Conservation (phyloP, 768 basidiomycete genomes). For the Termitomyces sp. region DNA sequence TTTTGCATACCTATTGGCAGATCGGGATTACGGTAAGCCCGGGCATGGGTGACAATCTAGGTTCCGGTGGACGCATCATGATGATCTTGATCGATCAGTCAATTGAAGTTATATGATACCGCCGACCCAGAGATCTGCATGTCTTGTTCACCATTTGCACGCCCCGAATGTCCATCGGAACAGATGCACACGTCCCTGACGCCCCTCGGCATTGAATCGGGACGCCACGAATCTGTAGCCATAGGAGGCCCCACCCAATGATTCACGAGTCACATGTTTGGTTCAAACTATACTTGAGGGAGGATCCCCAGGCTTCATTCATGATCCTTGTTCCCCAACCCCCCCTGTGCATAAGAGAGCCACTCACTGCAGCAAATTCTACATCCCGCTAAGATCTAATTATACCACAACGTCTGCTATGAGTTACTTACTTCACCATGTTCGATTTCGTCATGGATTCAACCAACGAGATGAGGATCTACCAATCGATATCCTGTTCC, state of each 20-base stretch:
- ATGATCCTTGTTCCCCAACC: not conserved
- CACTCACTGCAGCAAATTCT: not conserved
- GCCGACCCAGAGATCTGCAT: not conserved
- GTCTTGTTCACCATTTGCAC: not conserved
- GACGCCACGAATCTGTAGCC: not conserved
- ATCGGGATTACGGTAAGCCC: not conserved
- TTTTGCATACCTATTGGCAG: not conserved
- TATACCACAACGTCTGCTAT: not conserved
- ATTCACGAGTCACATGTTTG: constrained; percentile 4
- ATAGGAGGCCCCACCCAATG: not conserved
- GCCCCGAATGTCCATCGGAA: not conserved
- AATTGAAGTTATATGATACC: constrained; percentile 3
- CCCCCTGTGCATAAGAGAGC: not conserved
- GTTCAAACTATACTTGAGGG: constrained; percentile 1
- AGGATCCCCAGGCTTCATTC: not conserved
- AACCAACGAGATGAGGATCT: not conserved
- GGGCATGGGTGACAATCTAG: too few species aligned
- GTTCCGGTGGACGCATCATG: too few species aligned
- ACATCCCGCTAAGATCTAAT: too few species aligned
- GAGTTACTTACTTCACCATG: not conserved
- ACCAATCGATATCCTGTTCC: constrained; percentile 19
- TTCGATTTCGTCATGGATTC: not conserved
- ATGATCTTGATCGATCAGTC: constrained; percentile 7
- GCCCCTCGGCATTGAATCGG: not conserved
- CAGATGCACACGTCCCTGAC: not conserved